Evolutionary conservation across 2,329 filamentous ascomycete genomes (phyloP).

Genomic region (Diaporthe helianthi): DNA sequence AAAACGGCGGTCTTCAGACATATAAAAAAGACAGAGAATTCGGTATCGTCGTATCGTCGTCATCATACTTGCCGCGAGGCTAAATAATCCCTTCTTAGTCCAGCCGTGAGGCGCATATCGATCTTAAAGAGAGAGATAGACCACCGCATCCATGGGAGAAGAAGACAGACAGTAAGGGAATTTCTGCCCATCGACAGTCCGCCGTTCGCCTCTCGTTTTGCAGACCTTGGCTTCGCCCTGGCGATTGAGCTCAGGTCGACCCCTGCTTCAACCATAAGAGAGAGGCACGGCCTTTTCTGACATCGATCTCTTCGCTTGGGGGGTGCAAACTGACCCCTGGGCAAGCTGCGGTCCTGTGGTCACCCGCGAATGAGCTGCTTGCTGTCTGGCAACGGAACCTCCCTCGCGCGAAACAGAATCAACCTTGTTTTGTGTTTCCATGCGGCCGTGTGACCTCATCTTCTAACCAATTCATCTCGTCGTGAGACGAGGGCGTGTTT

Average conservation of each 20-base stretch:
- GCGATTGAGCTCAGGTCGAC: background rate
- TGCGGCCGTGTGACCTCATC: conserved; percentile 41
- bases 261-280: background rate
- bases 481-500: conserved; percentile 28
- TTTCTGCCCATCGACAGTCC: conserved; percentile 1
- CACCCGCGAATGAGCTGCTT: conserved; percentile 35
- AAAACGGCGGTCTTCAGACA: background rate
- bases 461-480: conserved; percentile 29
- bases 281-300: conserved; percentile 4
- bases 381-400: background rate
- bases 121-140: conserved; percentile 39
- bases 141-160: conserved; percentile 6
- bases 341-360: conserved; percentile 39
- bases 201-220: background rate
- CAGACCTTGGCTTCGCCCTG: background rate
- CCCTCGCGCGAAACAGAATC: background rate
- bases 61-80: conserved; percentile 43
- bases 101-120: conserved; percentile 43
- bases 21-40: conserved; percentile 15
- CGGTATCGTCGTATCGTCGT: conserved; percentile 37
- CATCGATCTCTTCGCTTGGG: conserved; percentile 8
- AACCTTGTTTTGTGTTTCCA: conserved; percentile 4
- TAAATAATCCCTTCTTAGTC: conserved; percentile 39
- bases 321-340: background rate
- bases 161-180: conserved; percentile 11